Conservation (phyloP, 140 eudicot genomes). For the Oenanthe javanica region DNA sequence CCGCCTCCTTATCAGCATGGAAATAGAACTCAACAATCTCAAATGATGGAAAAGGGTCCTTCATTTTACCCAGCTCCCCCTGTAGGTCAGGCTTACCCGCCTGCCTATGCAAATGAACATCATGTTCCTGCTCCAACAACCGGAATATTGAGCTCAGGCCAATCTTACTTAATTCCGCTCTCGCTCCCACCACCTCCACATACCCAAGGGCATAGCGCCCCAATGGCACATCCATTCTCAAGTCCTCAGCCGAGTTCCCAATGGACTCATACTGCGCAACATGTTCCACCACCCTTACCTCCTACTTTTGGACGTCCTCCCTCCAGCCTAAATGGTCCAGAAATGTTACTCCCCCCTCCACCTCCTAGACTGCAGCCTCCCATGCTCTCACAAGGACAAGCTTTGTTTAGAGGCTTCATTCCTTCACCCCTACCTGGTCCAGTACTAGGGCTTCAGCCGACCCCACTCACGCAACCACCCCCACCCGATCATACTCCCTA, state of each 20-base stretch:
- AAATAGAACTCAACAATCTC: neutral
- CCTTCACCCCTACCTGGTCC: slow-evolving; percentile 22
- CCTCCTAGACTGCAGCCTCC: slow-evolving; percentile 10
- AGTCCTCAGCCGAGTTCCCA: slow-evolving; percentile 24
- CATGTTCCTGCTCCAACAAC: slow-evolving; percentile 1
- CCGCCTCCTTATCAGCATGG: neutral
- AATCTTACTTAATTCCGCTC: slow-evolving; percentile 32
- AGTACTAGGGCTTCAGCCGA: slow-evolving; percentile 19
- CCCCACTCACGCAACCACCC: slow-evolving; percentile 33
- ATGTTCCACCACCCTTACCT: slow-evolving; percentile 15
- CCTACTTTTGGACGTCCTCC: slow-evolving; percentile 7
- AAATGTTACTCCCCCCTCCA: slow-evolving; percentile 13
- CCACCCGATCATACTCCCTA: slow-evolving; percentile 30
- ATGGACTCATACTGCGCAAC: slow-evolving; percentile 47
- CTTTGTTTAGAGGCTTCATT: slow-evolving; percentile 29
- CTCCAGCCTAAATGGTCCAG: neutral
- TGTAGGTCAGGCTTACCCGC: neutral
- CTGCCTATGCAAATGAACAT: neutral
- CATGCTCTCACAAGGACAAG: slow-evolving; percentile 38
- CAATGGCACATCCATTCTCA: slow-evolving; percentile 24
- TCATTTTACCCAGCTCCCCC: neutral
- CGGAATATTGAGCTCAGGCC: slow-evolving; percentile 6
- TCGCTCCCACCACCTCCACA: slow-evolving; percentile 8
- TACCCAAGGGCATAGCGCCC: slow-evolving; percentile 11
- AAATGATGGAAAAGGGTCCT: neutral